Base-by-base conservation (phyloP, 345 rosid species). In the Citrus medica region DNA sequence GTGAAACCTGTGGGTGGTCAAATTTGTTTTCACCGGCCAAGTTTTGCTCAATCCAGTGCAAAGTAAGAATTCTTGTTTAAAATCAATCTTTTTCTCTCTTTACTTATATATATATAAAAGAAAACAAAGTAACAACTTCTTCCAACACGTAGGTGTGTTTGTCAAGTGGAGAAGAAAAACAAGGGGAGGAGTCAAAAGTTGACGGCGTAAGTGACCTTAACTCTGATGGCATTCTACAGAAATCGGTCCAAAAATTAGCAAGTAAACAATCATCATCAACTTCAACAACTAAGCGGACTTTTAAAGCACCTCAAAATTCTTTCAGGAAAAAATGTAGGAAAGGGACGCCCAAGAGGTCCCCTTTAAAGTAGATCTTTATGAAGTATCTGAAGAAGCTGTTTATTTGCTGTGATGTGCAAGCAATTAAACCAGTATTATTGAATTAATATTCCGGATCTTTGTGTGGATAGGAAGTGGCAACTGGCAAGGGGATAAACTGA, bases 341-440 rank as follows among this genome's bases (percentile, higher is more conserved):
- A 68, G 56, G 66, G 1, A 33, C 4, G 0, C 79, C 79, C 19
- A 59, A 21, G 0, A 81, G 58, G 37, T 73, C 78, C 38, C 78
- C 78, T 33, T 65, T 72, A 3, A 71, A 19, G n/a, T 77, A 81
- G 78, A 30, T 74, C 46, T 46, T 25, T 17, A 67, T 28, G 25
- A 13, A 33, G 46, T 3, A 66, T 16, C 59, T 35, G 12, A 53
- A 42, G 13, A 12, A 4, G n/a, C 6, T 3, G 16, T 56, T 38
- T 37, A 3, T 25, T 37, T 32, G 28, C 16, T 46, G 51, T 46
- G 17, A 10, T 13, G 51, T 46, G 51, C 51, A 46, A 46, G 17
- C 17, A 13, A 46, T 13, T 46, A 46, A 46, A 46, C 51, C 5
- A 46, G 16, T 12, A 12, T 46, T 46, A 12, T 12, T 58, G 22